Evolutionary conservation across 106 monocot species (phyloP).

Genomic region (Triglochin maritima): DNA sequence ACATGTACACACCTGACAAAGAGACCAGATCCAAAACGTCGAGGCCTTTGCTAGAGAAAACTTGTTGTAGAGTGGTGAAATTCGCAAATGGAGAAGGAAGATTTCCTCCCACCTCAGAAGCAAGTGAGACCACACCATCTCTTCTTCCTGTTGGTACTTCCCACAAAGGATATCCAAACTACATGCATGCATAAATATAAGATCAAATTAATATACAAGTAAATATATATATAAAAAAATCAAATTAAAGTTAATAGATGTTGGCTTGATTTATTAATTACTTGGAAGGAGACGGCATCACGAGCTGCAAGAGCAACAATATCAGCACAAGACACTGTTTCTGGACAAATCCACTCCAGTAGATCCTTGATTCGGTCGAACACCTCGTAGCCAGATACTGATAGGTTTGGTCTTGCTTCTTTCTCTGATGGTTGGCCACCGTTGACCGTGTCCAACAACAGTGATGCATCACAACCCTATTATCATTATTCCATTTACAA

Average conservation of each 20-base stretch:
- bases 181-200: not conserved
- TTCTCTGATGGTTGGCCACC: conserved; percentile 32
- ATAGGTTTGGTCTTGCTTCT: conserved; percentile 31
- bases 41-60: conserved; percentile 6
- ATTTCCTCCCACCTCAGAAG: not conserved
- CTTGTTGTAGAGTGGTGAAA: conserved; percentile 3
- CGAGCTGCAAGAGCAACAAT: conserved; percentile 47
- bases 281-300: conserved; percentile 38
- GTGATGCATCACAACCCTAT: conserved; percentile 61
- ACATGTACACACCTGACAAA: conserved; percentile 4
- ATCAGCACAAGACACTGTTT: conserved; percentile 55
- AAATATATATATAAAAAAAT: not conserved
- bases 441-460: conserved; percentile 25
- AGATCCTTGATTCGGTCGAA: conserved; percentile 34
- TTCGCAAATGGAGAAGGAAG: conserved; percentile 6
- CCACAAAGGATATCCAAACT: conserved; percentile 11
- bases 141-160: conserved; percentile 13
- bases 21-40: conserved; percentile 9
- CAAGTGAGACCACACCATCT: conserved; percentile 5
- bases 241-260: too few relatives aligned
- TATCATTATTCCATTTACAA: not conserved
- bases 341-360: conserved; percentile 38
- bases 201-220: not conserved
- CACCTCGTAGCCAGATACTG: conserved; percentile 35
- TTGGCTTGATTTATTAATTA: not conserved